A percentile compares a stretch with the other conserved stretches of the same genome.
Evolutionary conservation across 257 asterid genomes (phyloP).

Genomic region (Anisodus tanguticus): DNA sequence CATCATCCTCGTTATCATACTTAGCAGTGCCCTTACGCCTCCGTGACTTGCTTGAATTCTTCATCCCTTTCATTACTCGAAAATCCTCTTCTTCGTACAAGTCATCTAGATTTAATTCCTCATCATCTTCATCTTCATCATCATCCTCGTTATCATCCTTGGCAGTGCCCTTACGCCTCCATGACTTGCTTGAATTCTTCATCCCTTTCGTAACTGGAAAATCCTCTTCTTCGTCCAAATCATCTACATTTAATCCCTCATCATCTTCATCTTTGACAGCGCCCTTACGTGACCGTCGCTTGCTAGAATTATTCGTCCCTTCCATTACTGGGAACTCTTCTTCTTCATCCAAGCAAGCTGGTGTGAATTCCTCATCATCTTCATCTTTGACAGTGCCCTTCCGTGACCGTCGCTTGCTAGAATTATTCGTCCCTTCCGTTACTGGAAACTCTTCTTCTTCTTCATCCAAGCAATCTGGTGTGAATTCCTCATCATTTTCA

Average conservation of each 20-base stretch:
- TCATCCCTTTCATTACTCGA: slow-evolving; percentile 36
- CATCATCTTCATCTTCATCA: slow-evolving; percentile 38
- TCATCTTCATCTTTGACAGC: slow-evolving; percentile 45
- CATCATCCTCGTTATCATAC: slow-evolving; percentile 34
- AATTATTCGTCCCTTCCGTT: background rate
- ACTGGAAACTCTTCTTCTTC: slow-evolving; percentile 21
- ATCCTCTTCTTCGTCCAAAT: slow-evolving; percentile 44
- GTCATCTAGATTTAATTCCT: slow-evolving; percentile 47
- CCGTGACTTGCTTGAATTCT: slow-evolving; percentile 27
- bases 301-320: slow-evolving; percentile 34
- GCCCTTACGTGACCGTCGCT: slow-evolving; percentile 33
- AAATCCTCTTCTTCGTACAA: slow-evolving; percentile 46
- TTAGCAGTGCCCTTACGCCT: slow-evolving; percentile 28
- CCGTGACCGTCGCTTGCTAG: background rate
- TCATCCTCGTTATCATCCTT: slow-evolving; percentile 43
- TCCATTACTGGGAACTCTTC: background rate
- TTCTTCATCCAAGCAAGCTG: too few species aligned
- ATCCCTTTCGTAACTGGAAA: slow-evolving; percentile 33
- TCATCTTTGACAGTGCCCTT: slow-evolving; percentile 25
- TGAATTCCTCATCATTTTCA: slow-evolving; percentile 29
- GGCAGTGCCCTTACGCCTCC: slow-evolving; percentile 29
- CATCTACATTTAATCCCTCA: slow-evolving; percentile 47
- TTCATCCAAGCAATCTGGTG: slow-evolving; percentile 33
- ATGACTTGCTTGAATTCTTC: slow-evolving; percentile 34
- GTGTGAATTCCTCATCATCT: slow-evolving; percentile 42